A percentile compares a stretch with the other conserved stretches of the same genome.
Evolutionary conservation across 768 basidiomycete species (phyloP).

Genomic region (Chlorophyllum brunneum): DNA sequence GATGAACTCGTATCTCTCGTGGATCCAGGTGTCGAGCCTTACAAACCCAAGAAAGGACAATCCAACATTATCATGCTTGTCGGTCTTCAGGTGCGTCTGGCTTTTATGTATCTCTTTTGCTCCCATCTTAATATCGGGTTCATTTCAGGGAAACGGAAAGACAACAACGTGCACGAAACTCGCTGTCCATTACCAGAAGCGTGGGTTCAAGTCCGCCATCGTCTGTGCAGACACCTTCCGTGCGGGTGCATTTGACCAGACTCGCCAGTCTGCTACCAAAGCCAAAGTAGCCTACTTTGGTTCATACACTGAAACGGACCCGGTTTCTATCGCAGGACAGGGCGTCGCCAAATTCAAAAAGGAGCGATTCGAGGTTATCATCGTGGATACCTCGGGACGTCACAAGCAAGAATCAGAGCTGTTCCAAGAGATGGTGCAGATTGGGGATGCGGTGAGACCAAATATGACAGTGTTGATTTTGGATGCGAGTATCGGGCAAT

Average conservation of each 20-base stretch:
- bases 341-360: constrained; percentile 98
- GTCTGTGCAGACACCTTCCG: constrained; percentile 99
- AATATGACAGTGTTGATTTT: constrained; percentile 95
- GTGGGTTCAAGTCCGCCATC: constrained; percentile 94
- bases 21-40: constrained; percentile 93
- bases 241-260: constrained; percentile 98
- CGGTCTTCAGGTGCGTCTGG: constrained; percentile 73
- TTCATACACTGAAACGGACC: constrained; percentile 98
- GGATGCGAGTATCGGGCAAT: constrained; percentile 98
- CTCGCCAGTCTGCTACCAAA: constrained; percentile 97
- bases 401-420: constrained; percentile 97
- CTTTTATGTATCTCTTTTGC: background rate
- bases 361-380: constrained; percentile 97
- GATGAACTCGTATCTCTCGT: constrained; percentile 95
- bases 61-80: constrained; percentile 96
- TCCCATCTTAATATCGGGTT: background rate
- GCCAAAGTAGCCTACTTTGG: constrained; percentile 99
- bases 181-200: constrained; percentile 94
- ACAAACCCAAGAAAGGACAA: constrained; percentile 95
- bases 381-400: constrained; percentile 96
- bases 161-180: constrained; percentile 99
- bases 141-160: constrained; percentile 86
- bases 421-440: constrained; percentile 98
- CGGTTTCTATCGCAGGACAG: constrained; percentile 89
- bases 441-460: constrained; percentile 88